Conservation (phyloP, 2,329 filamentous ascomycete species). For the Elsinoe perseae region DNA sequence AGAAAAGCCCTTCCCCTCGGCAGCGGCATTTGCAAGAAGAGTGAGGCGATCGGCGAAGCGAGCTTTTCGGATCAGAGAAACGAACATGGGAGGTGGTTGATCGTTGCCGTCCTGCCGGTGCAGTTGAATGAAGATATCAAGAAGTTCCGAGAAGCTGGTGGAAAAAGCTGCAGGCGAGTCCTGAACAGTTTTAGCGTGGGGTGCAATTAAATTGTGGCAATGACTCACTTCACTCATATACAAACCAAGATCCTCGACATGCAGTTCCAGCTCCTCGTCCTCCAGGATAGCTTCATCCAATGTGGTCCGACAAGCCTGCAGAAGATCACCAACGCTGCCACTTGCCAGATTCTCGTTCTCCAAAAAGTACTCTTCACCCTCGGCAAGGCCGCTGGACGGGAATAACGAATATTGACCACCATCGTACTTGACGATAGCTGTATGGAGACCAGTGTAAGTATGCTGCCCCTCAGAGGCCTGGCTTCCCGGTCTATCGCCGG, state of each 20-base stretch:
- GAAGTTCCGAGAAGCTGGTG: conserved; percentile 49
- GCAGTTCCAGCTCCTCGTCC: conserved; percentile 51
- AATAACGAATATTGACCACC: conserved; percentile 52
- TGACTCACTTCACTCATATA: conserved; percentile 50
- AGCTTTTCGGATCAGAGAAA: conserved; percentile 48
- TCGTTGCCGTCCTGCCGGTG: conserved; percentile 51
- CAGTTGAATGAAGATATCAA: conserved; percentile 53
- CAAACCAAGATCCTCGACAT: conserved; percentile 48
- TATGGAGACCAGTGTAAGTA: conserved; percentile 35
- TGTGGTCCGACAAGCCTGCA: conserved; percentile 48
- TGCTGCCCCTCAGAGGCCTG: conserved; percentile 25
- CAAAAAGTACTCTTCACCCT: conserved; percentile 50
- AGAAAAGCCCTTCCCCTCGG: conserved; percentile 51
- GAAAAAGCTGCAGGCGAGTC: conserved; percentile 42
- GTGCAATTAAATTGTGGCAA: neutral
- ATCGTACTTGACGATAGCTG: conserved; percentile 49
- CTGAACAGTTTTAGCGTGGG: conserved; percentile 28
- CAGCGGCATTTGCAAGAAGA: conserved; percentile 45
- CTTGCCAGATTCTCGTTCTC: conserved; percentile 49
- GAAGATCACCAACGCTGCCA: conserved; percentile 47
- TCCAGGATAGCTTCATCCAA: conserved; percentile 48
- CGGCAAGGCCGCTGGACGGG: conserved; percentile 46
- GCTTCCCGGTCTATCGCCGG: neutral
- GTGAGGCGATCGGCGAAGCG: conserved; percentile 47
- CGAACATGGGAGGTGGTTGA: conserved; percentile 47